These are phyloP conservation scores for Euphrasia confusa DNA, from an alignment of 257 asterid species.

Conservation along the genomic window DNA sequence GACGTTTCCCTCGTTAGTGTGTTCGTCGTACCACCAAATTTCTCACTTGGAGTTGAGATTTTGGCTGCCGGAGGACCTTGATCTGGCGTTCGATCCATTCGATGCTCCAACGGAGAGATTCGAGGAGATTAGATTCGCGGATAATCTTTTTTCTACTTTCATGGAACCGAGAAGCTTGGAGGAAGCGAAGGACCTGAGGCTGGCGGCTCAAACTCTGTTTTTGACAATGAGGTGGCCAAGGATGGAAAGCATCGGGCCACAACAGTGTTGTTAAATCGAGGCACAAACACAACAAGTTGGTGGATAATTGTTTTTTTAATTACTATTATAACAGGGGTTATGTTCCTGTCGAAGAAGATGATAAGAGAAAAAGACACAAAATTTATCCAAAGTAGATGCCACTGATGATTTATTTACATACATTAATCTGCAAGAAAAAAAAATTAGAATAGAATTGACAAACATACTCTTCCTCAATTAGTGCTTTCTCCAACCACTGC, in stretches of 20 bases:
- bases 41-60: slow-evolving; percentile 90
- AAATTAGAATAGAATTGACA: too few relatives aligned
- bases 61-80: slow-evolving; percentile 78
- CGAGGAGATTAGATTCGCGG: slow-evolving; percentile 94
- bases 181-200: slow-evolving; percentile 53
- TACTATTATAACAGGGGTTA: too few relatives aligned
- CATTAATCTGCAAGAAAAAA: too few relatives aligned
- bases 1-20: slow-evolving; percentile 45
- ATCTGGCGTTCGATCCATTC: slow-evolving; percentile 72
- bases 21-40: slow-evolving; percentile 74
- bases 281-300: slow-evolving; percentile 51
- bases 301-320: slow-evolving; percentile 39
- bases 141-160: slow-evolving; percentile 78
- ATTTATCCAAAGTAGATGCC: too few relatives aligned
- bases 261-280: slow-evolving; percentile 24
- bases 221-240: slow-evolving; percentile 35
- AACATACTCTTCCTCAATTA: too few relatives aligned
- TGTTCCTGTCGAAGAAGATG: too few relatives aligned
- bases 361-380: too few relatives aligned
- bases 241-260: slow-evolving; percentile 2
- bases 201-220: slow-evolving; percentile 19
- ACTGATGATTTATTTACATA: too few relatives aligned
- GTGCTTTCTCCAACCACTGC: too few relatives aligned
- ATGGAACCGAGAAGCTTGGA: slow-evolving; percentile 87
- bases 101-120: slow-evolving; percentile 57